Base-by-base conservation (phyloP, 495 filamentous ascomycete species). In the Penicillium mononematosum region DNA sequence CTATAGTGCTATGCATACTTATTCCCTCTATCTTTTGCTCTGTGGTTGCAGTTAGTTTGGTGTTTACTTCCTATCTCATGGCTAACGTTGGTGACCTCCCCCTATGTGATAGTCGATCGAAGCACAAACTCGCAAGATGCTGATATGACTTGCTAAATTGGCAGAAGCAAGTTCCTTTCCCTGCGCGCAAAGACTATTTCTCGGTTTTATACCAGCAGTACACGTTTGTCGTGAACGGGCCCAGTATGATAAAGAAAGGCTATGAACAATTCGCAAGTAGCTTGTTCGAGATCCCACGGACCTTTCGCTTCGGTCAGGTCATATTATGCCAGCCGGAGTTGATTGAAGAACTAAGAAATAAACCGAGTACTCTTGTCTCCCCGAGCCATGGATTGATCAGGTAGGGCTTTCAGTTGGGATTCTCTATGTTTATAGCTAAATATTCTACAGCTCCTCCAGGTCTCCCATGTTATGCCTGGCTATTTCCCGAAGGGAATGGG, bases 321-420 rank as follows among this genome's bases (percentile, higher is more conserved):
- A 50, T 68, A 4, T 10, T 65, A 11, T 68, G 65, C 51, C 56
- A 58, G 34, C 59, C 59, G 1, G 55, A 61, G 22, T 46, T 68
- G 6, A 62, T 65, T 16, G 62, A 68, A n/a, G 65, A 63, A 25
- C 39, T 68, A 25, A 60, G 51, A 14, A 65, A 56, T n/a, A 55
- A 50, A 5, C 43, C 42, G 4, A 61, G 59, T 27, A 47, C 54
- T 4, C 34, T 61, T 17, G 58, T 50, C 10, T 68, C 65, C 1
- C 65, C 0, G 65, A 68, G 45, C 65, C 65, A 39, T 68, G 65
- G 65, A 65, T 68, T 56, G 65, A 68, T 25, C 65, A 68, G 60
- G 63, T 66, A 36, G 27, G 55, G n/a, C 19, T 50, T 10, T 16
- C 14, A 2, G 22, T 1, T 20, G 24, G 20, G 14, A 20, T 16